Percentiles rank a stretch among this genome's conserved stretches.
phyloP scores from a whole-genome alignment of 2,329 filamentous ascomycete species.

The Colletotrichum siamense region DNA sequence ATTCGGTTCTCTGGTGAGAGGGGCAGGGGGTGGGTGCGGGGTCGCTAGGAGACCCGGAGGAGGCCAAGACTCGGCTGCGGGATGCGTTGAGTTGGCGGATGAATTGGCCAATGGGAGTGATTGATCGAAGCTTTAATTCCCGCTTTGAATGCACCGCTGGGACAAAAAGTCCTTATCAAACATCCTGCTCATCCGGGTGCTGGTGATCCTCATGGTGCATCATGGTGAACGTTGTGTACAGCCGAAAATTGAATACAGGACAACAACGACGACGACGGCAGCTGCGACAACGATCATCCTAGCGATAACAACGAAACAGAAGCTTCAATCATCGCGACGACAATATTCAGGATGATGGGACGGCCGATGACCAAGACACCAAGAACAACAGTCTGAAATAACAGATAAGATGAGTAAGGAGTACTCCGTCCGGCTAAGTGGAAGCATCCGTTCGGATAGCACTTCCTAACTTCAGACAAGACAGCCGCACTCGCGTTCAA shows the following conservation, averaged over 20 bases:
- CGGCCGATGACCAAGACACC: neutral
- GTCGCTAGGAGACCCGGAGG: neutral
- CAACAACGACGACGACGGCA: neutral
- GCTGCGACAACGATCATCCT: neutral
- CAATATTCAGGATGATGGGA: neutral
- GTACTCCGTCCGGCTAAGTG: neutral
- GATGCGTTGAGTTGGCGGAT: neutral
- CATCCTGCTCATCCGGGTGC: neutral
- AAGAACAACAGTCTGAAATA: neutral
- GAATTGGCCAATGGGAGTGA: neutral
- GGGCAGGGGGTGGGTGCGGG: constrained; percentile 5
- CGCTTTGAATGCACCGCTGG: neutral
- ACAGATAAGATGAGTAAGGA: neutral
- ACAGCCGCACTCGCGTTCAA: neutral
- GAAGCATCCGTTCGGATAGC: neutral
- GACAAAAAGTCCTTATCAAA: neutral
- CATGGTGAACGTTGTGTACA: neutral
- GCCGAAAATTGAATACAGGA: no score
- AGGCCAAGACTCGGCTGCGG: neutral
- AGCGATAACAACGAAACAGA: neutral
- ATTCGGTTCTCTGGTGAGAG: neutral
- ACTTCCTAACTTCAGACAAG: neutral
- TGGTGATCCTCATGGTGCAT: neutral
- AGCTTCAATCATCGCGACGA: neutral
- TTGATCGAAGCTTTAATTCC: neutral